Base-by-base conservation (phyloP, 139 green algal species). In the Choricystis sp. region DNA sequence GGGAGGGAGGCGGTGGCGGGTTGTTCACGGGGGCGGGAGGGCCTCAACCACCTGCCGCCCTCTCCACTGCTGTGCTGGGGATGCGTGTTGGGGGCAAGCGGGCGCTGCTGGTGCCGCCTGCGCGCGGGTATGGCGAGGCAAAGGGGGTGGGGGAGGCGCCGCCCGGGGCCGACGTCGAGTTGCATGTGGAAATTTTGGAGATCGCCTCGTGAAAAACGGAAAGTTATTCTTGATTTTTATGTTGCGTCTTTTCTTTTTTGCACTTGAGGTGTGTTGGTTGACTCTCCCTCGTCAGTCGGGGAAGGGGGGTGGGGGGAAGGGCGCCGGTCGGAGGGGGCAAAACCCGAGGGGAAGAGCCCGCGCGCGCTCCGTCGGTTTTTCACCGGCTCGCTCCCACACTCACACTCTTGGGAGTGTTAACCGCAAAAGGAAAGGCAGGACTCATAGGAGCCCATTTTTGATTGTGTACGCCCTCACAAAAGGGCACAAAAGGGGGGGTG, bases 51-150 rank as follows among this genome's bases (percentile, higher is more conserved):
- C 90, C 89, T 0, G 76, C 79, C 29, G 90, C 84, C 3, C 72
- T 97, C 23, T 85, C 76, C 21, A 78, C 49, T 28, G 76, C 84
- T 1, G 84, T 91, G 0, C 20, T 94, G 0, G 90, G 90, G 61
- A 97, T 97, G 89, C 81, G 81, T 49, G 72, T 69, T 20, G 89
- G 89, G 2, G 90, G 90, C 60, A 91, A 85, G 81, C 19, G 57
- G 4, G 27, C 19, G 21, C 30, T 56, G 21, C 26, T 74, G n/a
- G 66, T 65, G 9, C n/a, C n/a, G n/a, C n/a, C n/a, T n/a, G n/a
- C n/a, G n/a, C n/a, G n/a, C n/a, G 85, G 81, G 1, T 92, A 86
- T 56, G 69, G 73, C n/a, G n/a, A n/a, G 25, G 29, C 71, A 19
- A 83, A 83, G 60, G 83, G 85, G 56, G 65, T 83, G 16, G 59